Conservation (phyloP, 208 protist genomes). For the Sergeia podlipaevii region DNA sequence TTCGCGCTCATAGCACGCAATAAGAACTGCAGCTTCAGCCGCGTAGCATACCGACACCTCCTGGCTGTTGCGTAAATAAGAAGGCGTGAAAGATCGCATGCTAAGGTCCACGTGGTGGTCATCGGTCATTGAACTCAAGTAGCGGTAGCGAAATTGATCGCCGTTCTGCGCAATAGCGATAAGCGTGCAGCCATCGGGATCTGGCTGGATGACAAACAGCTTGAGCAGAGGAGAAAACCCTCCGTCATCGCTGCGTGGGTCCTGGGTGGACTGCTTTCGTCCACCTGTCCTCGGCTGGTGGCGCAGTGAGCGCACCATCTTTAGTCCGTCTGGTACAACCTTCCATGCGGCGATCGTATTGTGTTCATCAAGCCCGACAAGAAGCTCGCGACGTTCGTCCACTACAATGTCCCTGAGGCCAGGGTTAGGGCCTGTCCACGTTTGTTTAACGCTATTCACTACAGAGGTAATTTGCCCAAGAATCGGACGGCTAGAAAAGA, state of each 20-base stretch:
- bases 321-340: conserved; percentile 44
- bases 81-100: conserved; percentile 46
- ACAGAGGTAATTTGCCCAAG: conserved; percentile 50
- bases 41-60: conserved; percentile 74
- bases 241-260: no score
- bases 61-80: conserved; percentile 32
- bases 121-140: conserved; percentile 33
- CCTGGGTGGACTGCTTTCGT: no score
- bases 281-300: conserved; percentile 19
- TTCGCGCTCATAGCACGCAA: conserved; percentile 34
- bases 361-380: conserved; percentile 68
- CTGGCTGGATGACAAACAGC: conserved; percentile 66
- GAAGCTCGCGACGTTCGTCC: conserved; percentile 45
- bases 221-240: conserved; percentile 46
- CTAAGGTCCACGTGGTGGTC: conserved; percentile 36
- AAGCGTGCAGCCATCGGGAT: conserved; percentile 67
- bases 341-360: conserved; percentile 70
- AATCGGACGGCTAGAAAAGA: conserved; percentile 39
- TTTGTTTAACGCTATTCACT: conserved; percentile 37
- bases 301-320: conserved; percentile 31
- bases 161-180: conserved; percentile 65
- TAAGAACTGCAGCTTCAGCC: conserved; percentile 35
- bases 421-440: conserved; percentile 44
- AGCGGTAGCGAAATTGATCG: conserved; percentile 83
- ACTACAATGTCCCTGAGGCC: conserved; percentile 70